These are phyloP conservation scores for Sporothrix dimorphospora DNA, from an alignment of 2,329 filamentous ascomycete genomes.

Conservation along the genomic window DNA sequence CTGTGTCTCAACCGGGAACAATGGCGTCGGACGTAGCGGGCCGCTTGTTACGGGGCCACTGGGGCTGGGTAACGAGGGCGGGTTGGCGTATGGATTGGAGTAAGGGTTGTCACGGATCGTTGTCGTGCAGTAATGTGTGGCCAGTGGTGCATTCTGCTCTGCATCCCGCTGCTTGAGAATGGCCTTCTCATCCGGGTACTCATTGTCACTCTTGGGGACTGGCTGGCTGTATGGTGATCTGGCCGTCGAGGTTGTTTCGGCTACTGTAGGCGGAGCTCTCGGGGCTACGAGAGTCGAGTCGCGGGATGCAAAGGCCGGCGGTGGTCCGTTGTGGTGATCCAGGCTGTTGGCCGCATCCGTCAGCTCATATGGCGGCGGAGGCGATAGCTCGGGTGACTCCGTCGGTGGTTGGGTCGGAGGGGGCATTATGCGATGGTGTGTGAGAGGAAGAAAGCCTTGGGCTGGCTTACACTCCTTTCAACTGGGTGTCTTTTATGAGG, in stretches of 20 bases:
- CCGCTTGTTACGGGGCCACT: not conserved
- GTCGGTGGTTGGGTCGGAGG: not conserved
- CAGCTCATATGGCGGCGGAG: slow-evolving; percentile 6
- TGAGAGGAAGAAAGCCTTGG: not conserved
- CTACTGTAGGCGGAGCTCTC: not conserved
- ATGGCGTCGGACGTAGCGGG: not conserved
- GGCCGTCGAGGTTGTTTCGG: not conserved
- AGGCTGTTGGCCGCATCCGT: not conserved
- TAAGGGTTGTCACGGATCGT: not conserved
- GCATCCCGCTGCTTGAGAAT: slow-evolving; percentile 18
- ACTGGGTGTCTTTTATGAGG: not conserved
- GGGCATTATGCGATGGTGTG: not conserved
- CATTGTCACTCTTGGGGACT: not conserved
- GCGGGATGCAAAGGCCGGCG: not conserved
- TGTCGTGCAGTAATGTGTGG: not conserved
- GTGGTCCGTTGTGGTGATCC: not conserved
- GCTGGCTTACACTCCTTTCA: not conserved
- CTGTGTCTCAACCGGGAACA: not conserved
- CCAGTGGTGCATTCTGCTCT: not conserved
- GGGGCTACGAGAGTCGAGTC: not conserved
- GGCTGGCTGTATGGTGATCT: not conserved
- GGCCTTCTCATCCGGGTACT: slow-evolving; percentile 6
- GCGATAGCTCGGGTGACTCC: not conserved
- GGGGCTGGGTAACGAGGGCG: not conserved
- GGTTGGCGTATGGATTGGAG: not conserved